These are phyloP conservation scores for Pseudonectria buxi DNA, from an alignment of 2,329 filamentous ascomycete genomes.

Conservation along the genomic window DNA sequence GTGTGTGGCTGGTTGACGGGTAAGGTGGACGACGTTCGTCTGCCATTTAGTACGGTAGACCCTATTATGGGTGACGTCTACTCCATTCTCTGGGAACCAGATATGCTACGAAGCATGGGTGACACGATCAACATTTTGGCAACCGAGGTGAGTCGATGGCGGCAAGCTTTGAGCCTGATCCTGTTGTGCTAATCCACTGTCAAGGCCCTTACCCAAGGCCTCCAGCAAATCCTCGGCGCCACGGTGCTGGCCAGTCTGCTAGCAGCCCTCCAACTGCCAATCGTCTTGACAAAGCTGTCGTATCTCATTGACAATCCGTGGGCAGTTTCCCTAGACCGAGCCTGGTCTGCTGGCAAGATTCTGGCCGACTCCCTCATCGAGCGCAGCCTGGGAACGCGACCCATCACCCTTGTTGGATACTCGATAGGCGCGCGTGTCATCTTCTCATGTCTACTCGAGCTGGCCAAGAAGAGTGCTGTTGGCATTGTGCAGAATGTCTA, in stretches of 20 bases:
- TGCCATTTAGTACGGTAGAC: constrained; percentile 94
- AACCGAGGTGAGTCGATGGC: constrained; percentile 65
- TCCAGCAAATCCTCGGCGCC: constrained; percentile 89
- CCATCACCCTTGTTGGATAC: constrained; percentile 90
- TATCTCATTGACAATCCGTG: constrained; percentile 98
- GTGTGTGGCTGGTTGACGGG: constrained; percentile 98
- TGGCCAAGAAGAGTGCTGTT: constrained; percentile 74
- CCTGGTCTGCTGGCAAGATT: constrained; percentile 81
- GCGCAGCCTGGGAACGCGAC: constrained; percentile 81
- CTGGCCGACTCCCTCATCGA: constrained; percentile 91
- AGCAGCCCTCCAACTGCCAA: constrained; percentile 85
- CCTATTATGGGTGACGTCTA: constrained; percentile 98
- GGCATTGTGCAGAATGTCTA: constrained; percentile 94
- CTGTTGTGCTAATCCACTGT: constrained; percentile 1
- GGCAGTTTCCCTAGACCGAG: constrained; percentile 91
- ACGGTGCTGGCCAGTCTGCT: constrained; percentile 85
- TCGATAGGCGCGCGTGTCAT: constrained; percentile 89
- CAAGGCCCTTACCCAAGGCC: constrained; percentile 85
- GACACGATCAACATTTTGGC: constrained; percentile 97
- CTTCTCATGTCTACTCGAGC: constrained; percentile 81
- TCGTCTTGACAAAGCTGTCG: constrained; percentile 85
- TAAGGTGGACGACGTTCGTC: constrained; percentile 89
- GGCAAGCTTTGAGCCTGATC: constrained; percentile 2
- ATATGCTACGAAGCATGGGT: constrained; percentile 97
- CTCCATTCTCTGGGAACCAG: constrained; percentile 93